Conservation (phyloP, 1,284 basidiomycete species). For the Cronartium ribicola region DNA sequence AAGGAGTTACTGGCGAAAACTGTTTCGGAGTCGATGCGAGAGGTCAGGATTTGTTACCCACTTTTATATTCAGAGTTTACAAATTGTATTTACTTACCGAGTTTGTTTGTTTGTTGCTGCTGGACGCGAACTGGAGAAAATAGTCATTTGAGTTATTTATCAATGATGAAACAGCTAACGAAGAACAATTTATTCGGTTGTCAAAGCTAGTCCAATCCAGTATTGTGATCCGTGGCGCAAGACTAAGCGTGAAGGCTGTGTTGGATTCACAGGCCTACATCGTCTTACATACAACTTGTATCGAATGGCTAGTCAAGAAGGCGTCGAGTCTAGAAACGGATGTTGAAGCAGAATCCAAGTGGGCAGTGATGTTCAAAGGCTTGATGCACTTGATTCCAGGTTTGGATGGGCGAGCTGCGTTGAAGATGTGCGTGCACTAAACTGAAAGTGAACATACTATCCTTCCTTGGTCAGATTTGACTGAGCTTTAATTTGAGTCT, state of each 20-base stretch:
- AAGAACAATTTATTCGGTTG: slow-evolving; percentile 46
- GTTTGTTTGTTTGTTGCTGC: neutral
- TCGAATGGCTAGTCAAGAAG: slow-evolving; percentile 47
- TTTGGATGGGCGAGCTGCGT: slow-evolving; percentile 46
- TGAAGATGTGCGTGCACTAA: slow-evolving; percentile 45
- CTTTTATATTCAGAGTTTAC: neutral
- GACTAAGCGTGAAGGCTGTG: slow-evolving; percentile 46
- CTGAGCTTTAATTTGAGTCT: neutral
- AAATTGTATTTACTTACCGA: neutral
- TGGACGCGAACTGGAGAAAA: neutral
- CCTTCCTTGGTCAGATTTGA: neutral
- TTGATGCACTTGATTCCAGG: slow-evolving; percentile 47
- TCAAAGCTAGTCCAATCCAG: slow-evolving; percentile 47
- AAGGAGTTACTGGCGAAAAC: slow-evolving; percentile 11
- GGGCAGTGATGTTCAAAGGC: slow-evolving; percentile 47
- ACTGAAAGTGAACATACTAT: neutral
- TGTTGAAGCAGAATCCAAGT: slow-evolving; percentile 43
- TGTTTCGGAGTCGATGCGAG: slow-evolving; percentile 20
- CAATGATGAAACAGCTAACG: slow-evolving; percentile 1
- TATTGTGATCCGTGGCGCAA: slow-evolving; percentile 48
- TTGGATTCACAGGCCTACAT: slow-evolving; percentile 46
- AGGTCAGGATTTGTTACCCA: neutral
- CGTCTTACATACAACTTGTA: slow-evolving; percentile 47
- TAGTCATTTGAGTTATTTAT: slow-evolving; percentile 39
- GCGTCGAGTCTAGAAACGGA: slow-evolving; percentile 45